Conservation (phyloP, 768 basidiomycete species). For the Termitomyces sp. region DNA sequence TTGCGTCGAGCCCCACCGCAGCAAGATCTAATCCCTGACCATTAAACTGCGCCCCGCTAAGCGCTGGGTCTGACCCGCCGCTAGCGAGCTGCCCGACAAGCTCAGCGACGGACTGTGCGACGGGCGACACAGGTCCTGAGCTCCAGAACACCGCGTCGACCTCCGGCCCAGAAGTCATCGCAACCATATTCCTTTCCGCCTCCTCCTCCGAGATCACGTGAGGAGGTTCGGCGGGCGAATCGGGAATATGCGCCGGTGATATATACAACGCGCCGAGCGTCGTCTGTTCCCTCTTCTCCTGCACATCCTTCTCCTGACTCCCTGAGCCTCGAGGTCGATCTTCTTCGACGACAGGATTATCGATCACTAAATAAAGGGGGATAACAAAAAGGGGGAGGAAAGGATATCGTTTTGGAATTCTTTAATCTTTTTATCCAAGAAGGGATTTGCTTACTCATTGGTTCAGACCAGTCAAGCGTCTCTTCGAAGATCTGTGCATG, state of each 20-base stretch:
- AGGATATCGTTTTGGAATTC: constrained; percentile 14
- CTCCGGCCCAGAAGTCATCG: constrained; percentile 69
- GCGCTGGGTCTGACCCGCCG: constrained; percentile 32
- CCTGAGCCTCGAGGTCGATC: constrained; percentile 51
- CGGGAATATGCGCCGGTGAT: constrained; percentile 66
- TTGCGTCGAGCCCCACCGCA: constrained; percentile 40
- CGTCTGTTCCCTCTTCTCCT: constrained; percentile 76
- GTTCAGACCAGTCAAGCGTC: constrained; percentile 82
- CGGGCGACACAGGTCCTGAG: constrained; percentile 25
- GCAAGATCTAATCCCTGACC: constrained; percentile 29
- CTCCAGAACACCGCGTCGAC: constrained; percentile 67
- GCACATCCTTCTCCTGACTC: constrained; percentile 63
- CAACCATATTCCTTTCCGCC: constrained; percentile 52
- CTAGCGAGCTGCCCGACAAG: constrained; percentile 60
- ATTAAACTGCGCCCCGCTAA: constrained; percentile 28
- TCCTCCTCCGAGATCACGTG: constrained; percentile 62
- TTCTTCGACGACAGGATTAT: constrained; percentile 57
- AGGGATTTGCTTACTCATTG: constrained; percentile 56
- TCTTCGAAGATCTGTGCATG: constrained; percentile 84
- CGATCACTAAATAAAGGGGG: constrained; percentile 43
- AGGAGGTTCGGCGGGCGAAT: constrained; percentile 68
- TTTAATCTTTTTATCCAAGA: constrained; percentile 10
- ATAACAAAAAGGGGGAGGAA: background rate
- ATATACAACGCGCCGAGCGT: constrained; percentile 75
- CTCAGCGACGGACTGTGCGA: constrained; percentile 55